Conservation (phyloP, 768 basidiomycete species). For the Dioszegia aurantiaca region DNA sequence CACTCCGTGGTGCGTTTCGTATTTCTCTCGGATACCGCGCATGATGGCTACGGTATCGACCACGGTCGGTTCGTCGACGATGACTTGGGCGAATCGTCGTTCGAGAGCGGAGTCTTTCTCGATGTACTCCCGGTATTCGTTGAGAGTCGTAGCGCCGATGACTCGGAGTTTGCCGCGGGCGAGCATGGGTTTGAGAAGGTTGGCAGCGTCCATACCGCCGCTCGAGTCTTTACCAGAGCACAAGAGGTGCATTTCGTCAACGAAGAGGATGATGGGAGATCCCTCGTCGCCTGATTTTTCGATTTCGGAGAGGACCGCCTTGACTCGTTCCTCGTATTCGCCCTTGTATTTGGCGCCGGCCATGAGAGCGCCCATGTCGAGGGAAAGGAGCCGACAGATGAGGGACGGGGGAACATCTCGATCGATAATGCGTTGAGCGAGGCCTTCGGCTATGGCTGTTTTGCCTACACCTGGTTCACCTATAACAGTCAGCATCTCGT, state of each 20-base stretch:
- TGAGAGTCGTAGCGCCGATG: conserved; percentile 78
- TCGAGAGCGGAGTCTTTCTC: conserved; percentile 75
- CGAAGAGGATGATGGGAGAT: conserved; percentile 80
- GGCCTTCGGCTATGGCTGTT: conserved; percentile 89
- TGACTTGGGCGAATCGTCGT: conserved; percentile 85
- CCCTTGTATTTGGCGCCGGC: conserved; percentile 68
- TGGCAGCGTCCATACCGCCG: conserved; percentile 80
- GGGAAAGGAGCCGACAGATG: conserved; percentile 56
- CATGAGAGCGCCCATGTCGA: conserved; percentile 87
- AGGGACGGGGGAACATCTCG: conserved; percentile 62
- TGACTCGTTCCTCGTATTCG: conserved; percentile 95
- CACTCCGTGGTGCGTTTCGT: conserved; percentile 75
- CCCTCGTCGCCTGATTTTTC: conserved; percentile 80
- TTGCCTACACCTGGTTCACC: conserved; percentile 84
- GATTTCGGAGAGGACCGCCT: conserved; percentile 84
- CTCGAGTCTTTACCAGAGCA: conserved; percentile 66
- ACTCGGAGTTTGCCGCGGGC: conserved; percentile 67
- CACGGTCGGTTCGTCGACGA: conserved; percentile 86
- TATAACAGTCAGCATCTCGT: conserved; percentile 94
- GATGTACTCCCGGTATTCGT: conserved; percentile 73
- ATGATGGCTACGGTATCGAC: conserved; percentile 88
- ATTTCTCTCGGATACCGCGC: conserved; percentile 89
- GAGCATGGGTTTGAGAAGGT: conserved; percentile 85
- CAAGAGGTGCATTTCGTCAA: conserved; percentile 64
- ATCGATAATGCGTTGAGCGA: conserved; percentile 91